Evolutionary conservation across 768 basidiomycete species (phyloP), one percentile per base, ranked within the genome.

Genomic region (Crepidotus variabilis): DNA sequence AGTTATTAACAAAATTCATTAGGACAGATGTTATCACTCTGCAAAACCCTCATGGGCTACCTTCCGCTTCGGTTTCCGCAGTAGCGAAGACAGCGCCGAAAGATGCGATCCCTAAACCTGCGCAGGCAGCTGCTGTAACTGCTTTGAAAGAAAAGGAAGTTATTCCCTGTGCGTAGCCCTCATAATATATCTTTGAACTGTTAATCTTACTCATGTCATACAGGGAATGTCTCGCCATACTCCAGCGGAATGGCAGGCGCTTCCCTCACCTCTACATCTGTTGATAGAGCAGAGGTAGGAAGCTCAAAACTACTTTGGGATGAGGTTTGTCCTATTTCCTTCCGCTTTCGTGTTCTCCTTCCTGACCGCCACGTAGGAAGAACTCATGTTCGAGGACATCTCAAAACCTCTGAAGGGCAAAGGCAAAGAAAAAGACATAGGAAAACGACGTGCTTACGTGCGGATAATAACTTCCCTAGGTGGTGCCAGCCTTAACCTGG

Each of bases 341-440:
- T n/a, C 24, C 9, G 58, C 13, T 18, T 8, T 43, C 16, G 20
- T 35, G 10, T n/a, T 14, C 54, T 50, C 9, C 28, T 20, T 32
- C n/a, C 50, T 35, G 9, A 43, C 52, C 52, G 6, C 33, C 0
- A 23, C 6, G 34, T 60, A 90, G 84, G 97, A 99, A 72, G 96
- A 98, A 68, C 76, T 95, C 14, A 99, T 99, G 97, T 99, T 95
- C 62, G 96, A 98, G 70, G 90, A 91, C 33, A 86, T 99, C 61
- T 78, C 86, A 11, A 88, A 87, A 57, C 85, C 86, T 13, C 77
- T 77, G 1, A 92, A 91, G 70, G 87, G 90, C 1, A 93, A 93
- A 71, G 88, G 87, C 1, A 98, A 98, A 71, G 94, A 95, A 66
- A 96, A 95, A 66, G 92, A 96, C 60, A 78, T 94, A 18, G 88